Percentiles rank a stretch among this genome's conserved stretches.
These are phyloP conservation scores for Penicillium subrubescens DNA, from an alignment of 495 filamentous ascomycete species.

Conservation along the genomic window DNA sequence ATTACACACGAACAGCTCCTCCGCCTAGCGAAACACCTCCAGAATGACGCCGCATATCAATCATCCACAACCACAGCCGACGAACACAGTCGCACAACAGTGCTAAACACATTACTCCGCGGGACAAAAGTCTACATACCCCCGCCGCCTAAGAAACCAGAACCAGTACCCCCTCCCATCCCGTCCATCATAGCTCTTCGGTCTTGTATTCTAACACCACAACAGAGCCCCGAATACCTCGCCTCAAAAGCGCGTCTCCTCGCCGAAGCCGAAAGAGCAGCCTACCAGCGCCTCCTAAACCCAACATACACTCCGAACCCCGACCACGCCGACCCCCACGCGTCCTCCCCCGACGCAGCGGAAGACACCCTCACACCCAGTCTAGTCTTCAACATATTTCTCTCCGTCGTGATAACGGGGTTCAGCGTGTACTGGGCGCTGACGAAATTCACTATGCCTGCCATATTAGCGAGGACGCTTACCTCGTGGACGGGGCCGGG, in stretches of 20 bases:
- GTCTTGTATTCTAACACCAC: slow-evolving; percentile 1
- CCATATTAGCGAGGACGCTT: slow-evolving; percentile 25
- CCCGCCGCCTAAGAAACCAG: slow-evolving; percentile 73
- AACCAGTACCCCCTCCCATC: slow-evolving; percentile 68
- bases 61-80: neutral
- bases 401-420: slow-evolving; percentile 48
- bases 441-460: slow-evolving; percentile 57
- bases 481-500: slow-evolving; percentile 71
- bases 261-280: slow-evolving; percentile 72
- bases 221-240: slow-evolving; percentile 82
- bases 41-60: slow-evolving; percentile 17
- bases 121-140: slow-evolving; percentile 75
- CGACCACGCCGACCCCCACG: slow-evolving; percentile 45
- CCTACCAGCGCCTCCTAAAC: slow-evolving; percentile 74
- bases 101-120: slow-evolving; percentile 66
- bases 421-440: slow-evolving; percentile 50
- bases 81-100: slow-evolving; percentile 21
- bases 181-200: too few species aligned
- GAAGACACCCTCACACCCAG: slow-evolving; percentile 43
- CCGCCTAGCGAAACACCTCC: slow-evolving; percentile 61
- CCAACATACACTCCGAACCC: slow-evolving; percentile 41
- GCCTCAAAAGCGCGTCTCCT: slow-evolving; percentile 85
- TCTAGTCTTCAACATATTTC: slow-evolving; percentile 50
- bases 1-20: slow-evolving; percentile 83
- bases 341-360: neutral